These are phyloP conservation scores for Salix udensis DNA, from an alignment of 345 rosid species.

Conservation along the genomic window DNA sequence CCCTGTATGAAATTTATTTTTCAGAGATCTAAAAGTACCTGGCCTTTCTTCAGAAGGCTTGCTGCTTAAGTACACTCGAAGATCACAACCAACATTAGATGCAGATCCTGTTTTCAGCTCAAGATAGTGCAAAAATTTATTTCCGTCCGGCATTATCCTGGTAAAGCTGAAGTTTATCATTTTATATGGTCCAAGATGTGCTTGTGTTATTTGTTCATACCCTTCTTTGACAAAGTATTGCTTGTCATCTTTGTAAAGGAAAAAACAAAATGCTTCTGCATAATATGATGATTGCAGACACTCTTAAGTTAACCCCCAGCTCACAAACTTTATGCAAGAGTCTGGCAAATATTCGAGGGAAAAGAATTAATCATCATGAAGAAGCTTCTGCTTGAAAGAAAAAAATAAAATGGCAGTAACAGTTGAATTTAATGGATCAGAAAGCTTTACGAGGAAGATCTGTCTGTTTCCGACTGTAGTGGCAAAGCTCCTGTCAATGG, in stretches of 20 bases:
- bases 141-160: neutral
- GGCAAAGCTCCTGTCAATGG: conserved; percentile 28
- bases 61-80: conserved; percentile 78
- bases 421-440: too few species aligned
- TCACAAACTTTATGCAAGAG: too few species aligned
- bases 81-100: conserved; percentile 61
- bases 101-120: conserved; percentile 74
- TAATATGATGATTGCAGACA: too few species aligned
- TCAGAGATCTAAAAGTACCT: conserved; percentile 80
- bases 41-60: conserved; percentile 81
- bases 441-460: neutral
- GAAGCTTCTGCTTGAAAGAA: too few species aligned
- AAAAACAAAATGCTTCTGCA: too few species aligned
- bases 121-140: conserved; percentile 30
- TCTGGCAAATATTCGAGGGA: too few species aligned
- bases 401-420: too few species aligned
- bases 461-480: conserved; percentile 25
- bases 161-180: neutral
- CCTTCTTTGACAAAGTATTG: too few species aligned
- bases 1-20: conserved; percentile 1
- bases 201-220: neutral
- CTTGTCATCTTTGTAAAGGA: too few species aligned
- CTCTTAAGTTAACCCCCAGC: too few species aligned
- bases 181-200: neutral
- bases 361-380: too few species aligned